Evolutionary conservation across 2,329 filamentous ascomycete genomes (phyloP).

Genomic region (Aspergillus cejpii): DNA sequence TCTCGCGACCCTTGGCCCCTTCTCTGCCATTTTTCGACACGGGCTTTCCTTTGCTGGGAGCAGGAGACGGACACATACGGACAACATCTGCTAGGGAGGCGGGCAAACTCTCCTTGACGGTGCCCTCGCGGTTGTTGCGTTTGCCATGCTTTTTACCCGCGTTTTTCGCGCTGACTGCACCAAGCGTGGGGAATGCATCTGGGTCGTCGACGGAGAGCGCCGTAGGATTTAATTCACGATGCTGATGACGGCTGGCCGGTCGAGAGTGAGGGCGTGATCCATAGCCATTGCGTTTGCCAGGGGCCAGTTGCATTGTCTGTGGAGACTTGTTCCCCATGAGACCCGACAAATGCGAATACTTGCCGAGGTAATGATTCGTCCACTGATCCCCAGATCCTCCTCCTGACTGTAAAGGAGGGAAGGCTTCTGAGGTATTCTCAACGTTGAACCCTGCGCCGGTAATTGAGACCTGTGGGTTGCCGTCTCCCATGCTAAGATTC

Average conservation of each 20-base stretch:
- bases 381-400: slow-evolving; percentile 56
- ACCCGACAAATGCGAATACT: slow-evolving; percentile 38
- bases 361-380: slow-evolving; percentile 43
- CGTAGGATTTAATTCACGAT: slow-evolving; percentile 55
- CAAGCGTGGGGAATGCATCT: slow-evolving; percentile 87
- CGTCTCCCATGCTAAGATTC: slow-evolving; percentile 65
- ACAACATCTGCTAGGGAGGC: slow-evolving; percentile 89
- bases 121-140: slow-evolving; percentile 53
- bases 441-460: slow-evolving; percentile 64
- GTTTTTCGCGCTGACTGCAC: slow-evolving; percentile 65
- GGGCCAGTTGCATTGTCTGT: slow-evolving; percentile 24
- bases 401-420: slow-evolving; percentile 65
- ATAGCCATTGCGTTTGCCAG: slow-evolving; percentile 39
- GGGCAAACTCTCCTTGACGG: slow-evolving; percentile 61
- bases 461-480: slow-evolving; percentile 45
- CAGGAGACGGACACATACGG: slow-evolving; percentile 87
- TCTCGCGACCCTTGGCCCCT: slow-evolving; percentile 62
- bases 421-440: slow-evolving; percentile 70
- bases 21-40: slow-evolving; percentile 55
- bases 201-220: slow-evolving; percentile 83
- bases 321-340: slow-evolving; percentile 44
- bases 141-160: slow-evolving; percentile 84
- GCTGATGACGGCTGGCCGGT: slow-evolving; percentile 73
- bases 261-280: slow-evolving; percentile 67
- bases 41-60: slow-evolving; percentile 49